These are phyloP conservation scores for Pseudoturritis turrita DNA, from an alignment of 345 rosid genomes.

Conservation along the genomic window DNA sequence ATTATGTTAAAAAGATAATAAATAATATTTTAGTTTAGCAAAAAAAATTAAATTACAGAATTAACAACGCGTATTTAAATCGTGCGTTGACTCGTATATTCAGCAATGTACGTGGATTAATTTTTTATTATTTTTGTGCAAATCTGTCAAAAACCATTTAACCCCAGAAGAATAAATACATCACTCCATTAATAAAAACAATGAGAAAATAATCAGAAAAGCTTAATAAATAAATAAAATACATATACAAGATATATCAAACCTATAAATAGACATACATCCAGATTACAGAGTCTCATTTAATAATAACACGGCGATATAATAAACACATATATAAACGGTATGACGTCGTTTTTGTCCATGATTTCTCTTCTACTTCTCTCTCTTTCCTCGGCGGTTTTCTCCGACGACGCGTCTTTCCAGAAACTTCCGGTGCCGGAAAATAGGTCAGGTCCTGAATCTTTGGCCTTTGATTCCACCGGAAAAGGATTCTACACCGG, in stretches of 20 bases:
- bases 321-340: background rate
- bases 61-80: too few species aligned
- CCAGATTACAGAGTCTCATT: background rate
- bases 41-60: too few species aligned
- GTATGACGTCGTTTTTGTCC: background rate
- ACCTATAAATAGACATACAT: background rate
- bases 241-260: background rate
- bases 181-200: background rate
- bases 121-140: too few species aligned
- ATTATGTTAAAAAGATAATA: too few species aligned
- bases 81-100: too few species aligned
- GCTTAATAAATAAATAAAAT: background rate
- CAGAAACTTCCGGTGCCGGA: slow-evolving; percentile 29
- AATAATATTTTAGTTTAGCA: too few species aligned
- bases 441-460: slow-evolving; percentile 29
- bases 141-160: too few species aligned
- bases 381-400: slow-evolving; percentile 15
- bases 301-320: background rate
- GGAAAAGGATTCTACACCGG: slow-evolving; percentile 43
- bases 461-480: slow-evolving; percentile 32
- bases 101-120: too few species aligned
- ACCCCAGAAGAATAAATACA: too few species aligned
- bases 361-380: background rate
- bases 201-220: background rate
- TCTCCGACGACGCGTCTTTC: slow-evolving; percentile 15